These are phyloP conservation scores for Nematocida parisii DNA, from an alignment of 371 early-diverging fungal genomes.

Conservation along the genomic window DNA sequence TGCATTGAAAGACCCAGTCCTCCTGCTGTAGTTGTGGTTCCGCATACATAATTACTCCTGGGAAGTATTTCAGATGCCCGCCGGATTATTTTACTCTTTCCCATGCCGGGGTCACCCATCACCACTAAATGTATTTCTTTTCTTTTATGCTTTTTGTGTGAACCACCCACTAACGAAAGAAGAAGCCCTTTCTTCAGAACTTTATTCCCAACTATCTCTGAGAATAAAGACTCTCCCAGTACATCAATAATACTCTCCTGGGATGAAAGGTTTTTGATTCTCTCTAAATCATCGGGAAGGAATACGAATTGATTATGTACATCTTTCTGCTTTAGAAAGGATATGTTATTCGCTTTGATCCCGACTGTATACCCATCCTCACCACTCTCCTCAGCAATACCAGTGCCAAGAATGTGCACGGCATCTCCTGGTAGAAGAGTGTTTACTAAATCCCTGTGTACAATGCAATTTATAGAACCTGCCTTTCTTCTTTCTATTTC, in stretches of 20 bases:
- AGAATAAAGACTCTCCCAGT: conserved; percentile 73
- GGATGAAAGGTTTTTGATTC: conserved; percentile 69
- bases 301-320: conserved; percentile 13
- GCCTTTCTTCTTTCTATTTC: conserved; percentile 41
- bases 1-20: conserved; percentile 78
- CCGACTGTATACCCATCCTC: conserved; percentile 60
- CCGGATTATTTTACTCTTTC: conserved; percentile 73
- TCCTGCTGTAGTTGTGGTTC: conserved; percentile 74
- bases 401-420: conserved; percentile 62
- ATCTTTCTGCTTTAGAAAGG: conserved; percentile 61
- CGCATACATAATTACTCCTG: conserved; percentile 72
- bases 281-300: conserved; percentile 28
- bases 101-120: conserved; percentile 73
- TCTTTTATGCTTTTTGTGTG: conserved; percentile 64
- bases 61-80: conserved; percentile 71
- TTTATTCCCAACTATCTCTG: conserved; percentile 74
- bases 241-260: conserved; percentile 68
- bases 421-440: conserved; percentile 67
- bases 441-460: conserved; percentile 64
- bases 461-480: conserved; percentile 58
- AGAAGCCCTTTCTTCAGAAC: conserved; percentile 74
- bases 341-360: conserved; percentile 62
- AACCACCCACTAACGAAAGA: conserved; percentile 74
- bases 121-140: conserved; percentile 68
- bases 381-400: conserved; percentile 59